These are phyloP conservation scores for Trichosporon sp. DNA, from an alignment of 1,284 basidiomycete species.

Conservation along the genomic window DNA sequence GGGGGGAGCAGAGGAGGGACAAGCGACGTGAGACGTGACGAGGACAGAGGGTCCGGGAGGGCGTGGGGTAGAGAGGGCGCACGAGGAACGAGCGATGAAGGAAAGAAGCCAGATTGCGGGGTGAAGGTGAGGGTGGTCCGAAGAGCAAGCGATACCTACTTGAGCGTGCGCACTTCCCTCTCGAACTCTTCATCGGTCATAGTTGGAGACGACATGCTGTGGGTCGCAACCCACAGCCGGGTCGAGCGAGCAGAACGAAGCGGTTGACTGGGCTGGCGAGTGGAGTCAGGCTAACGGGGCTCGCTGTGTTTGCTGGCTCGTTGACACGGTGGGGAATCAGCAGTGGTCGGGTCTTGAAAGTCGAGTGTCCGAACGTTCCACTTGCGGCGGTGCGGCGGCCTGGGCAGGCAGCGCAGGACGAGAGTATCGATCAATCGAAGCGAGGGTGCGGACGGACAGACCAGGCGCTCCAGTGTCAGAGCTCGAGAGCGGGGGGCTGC, in stretches of 20 bases:
- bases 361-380: not conserved
- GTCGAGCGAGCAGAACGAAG: not conserved
- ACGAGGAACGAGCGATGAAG: not conserved
- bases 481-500: not conserved
- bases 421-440: not conserved
- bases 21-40: not conserved
- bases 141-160: conserved; percentile 28
- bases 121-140: not conserved
- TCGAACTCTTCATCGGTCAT: conserved; percentile 70
- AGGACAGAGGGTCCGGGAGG: not conserved
- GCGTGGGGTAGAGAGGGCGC: not conserved
- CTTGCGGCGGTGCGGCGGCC: not conserved
- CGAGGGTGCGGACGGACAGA: not conserved
- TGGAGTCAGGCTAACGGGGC: not conserved
- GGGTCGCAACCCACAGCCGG: conserved; percentile 5
- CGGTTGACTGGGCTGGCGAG: not conserved
- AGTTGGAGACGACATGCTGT: conserved; percentile 17
- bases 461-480: not conserved
- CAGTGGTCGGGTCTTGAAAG: not conserved
- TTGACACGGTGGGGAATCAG: not conserved
- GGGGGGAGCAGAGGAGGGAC: not conserved
- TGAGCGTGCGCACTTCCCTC: conserved; percentile 74
- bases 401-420: not conserved
- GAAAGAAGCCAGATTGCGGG: not conserved
- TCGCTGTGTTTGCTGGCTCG: not conserved